A percentile compares a stretch with the other conserved stretches of the same genome.
Evolutionary conservation across 2,329 filamentous ascomycete genomes (phyloP).

Genomic region (Clarireedia paspali): DNA sequence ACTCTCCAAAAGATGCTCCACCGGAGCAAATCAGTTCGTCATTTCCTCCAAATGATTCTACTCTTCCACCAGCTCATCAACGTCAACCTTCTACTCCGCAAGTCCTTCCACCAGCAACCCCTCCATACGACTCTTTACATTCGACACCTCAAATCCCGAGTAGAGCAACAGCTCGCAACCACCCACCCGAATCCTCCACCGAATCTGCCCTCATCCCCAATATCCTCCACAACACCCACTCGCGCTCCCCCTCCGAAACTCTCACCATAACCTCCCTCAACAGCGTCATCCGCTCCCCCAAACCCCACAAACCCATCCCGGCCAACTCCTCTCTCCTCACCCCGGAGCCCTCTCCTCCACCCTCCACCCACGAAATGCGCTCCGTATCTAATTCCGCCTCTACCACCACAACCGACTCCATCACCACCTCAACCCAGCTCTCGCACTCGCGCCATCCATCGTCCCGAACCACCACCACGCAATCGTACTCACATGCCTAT

Average conservation of each 20-base stretch:
- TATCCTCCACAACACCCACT: conserved; percentile 11
- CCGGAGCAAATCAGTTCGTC: conserved; percentile 10
- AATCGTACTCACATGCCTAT: neutral
- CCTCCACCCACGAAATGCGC: neutral
- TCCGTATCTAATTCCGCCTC: conserved; percentile 11
- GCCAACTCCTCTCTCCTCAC: conserved; percentile 13
- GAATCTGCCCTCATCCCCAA: conserved; percentile 2
- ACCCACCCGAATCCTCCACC: neutral
- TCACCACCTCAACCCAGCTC: neutral
- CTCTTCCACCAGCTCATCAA: neutral
- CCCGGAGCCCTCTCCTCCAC: neutral
- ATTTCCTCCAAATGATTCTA: too few species aligned
- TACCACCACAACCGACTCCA: neutral
- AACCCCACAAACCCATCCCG: conserved; percentile 20
- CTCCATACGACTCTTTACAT: conserved; percentile 11
- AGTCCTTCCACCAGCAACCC: conserved; percentile 21
- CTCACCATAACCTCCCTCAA: conserved; percentile 24
- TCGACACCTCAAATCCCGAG: conserved; percentile 13
- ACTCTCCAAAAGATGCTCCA: conserved; percentile 23
- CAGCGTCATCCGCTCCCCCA: conserved; percentile 17
- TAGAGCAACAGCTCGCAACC: conserved; percentile 17
- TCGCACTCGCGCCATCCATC: conserved; percentile 2
- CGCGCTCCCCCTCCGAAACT: conserved; percentile 21
- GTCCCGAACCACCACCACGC: conserved; percentile 3
- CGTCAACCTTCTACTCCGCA: conserved; percentile 13